Evolutionary conservation across 2,329 filamentous ascomycete genomes (phyloP), one percentile per base, ranked within the genome.

Genomic region (Alternaria rosae): DNA sequence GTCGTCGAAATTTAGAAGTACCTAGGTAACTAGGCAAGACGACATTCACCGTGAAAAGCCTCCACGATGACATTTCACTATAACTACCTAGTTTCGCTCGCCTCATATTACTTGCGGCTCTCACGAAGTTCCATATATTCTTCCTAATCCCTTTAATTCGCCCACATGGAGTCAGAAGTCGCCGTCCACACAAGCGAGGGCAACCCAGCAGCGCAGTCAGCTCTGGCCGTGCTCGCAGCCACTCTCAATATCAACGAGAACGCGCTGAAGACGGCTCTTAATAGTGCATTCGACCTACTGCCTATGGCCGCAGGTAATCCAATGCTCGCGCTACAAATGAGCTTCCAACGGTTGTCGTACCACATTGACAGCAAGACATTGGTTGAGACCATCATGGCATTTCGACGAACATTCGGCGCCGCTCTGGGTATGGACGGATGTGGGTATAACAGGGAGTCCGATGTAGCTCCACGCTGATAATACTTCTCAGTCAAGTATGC

Each of bases 211-310:
- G 52, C 57, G n/a, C 25, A 43, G 8, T 15, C 15, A 23, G 44
- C 52, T 28, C 52, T 60, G 26, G 20, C 52, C n/a, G 35, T 15
- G 8, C 52, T 56, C 12, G 52, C 57, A 7, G 25, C 10, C 12
- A 13, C 35, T 28, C 52, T 60, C 6, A 50, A 56, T 20, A 60
- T 60, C 52, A 26, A 44, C 23, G 13, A 42, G n/a, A 13, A 35
- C 3, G 13, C 38, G 17, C 52, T 61, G 17, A 41, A 47, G 28
- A 52, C 41, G 12, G 53, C 41, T 7, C 53, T 61, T 7, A 28
- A 41, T 20, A 13, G 12, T 3, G 58, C 41, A 8, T 61, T 45
- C 17, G 53, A 61, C 8, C 21, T 61, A 12, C n/a, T 57, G 38
- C 6, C 41, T 2, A 11, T 6, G 12, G 21, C 41, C 21, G 10